Evolutionary conservation across 2,329 filamentous ascomycete genomes (phyloP), one percentile per base, ranked within the genome.

Genomic region (Orbilia brochopaga): DNA sequence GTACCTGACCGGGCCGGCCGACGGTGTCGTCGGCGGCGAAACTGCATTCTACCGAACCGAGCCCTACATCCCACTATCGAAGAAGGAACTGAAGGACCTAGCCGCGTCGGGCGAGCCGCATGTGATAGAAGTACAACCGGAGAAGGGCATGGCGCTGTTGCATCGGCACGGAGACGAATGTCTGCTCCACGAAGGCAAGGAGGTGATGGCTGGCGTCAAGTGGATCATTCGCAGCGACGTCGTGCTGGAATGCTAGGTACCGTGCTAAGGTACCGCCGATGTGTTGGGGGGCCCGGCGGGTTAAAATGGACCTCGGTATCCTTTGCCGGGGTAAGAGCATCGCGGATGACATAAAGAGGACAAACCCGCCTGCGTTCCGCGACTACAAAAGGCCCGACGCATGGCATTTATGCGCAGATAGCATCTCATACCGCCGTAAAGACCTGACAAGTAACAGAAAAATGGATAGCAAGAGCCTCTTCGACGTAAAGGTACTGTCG

Each of bases 81-180:
- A 60, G 81, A 80, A 73, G 79, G 79, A 74, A 79, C 80, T 65
- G 76, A 78, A 74, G 73, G 79, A 79, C 13, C 37, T 72, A 55
- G 60, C 59, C 13, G 64, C 64, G 19, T 74, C 53, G 65, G 79
- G 72, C 75, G 79, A 78, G 37, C 79, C 83, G 17, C 85, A 90
- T 75, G 90, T 89, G 17, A 85, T 96, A 56, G 83, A 87, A 0
- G 87, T 95, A 5, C 84, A 84, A 0, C 85, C 90, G 10, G 90
- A 96, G 78, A 88, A 88, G n/a, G 93, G 93, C 1, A 89, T 93
- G 84, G 85, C 91, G 35, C 82, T 97, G 27, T 82, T 97, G 70
- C 93, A 97, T 80, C 90, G 90, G 74, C 93, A 97, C 80, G 92
- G 93, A 0, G 86, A 91, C 74, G 89, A 93, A 74, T 97, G 93